Evolutionary conservation across 805 yeast species (phyloP).

Genomic region (Yamadazyma tumulicola): DNA sequence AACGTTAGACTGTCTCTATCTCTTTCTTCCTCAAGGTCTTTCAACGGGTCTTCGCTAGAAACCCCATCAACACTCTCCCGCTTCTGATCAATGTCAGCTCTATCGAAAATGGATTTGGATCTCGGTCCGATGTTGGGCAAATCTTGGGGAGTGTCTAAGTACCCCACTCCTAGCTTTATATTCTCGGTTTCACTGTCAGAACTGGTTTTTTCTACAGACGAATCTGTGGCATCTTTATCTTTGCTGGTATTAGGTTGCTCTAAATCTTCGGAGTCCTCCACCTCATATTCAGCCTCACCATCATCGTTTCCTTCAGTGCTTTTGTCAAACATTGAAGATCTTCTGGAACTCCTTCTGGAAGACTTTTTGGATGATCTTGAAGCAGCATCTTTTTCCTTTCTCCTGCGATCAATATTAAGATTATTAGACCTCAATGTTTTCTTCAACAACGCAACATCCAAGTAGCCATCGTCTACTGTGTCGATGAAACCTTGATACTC

Average conservation of each 20-base stretch:
- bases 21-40: constrained; percentile 16
- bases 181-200: constrained; percentile 28
- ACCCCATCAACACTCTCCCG: constrained; percentile 19
- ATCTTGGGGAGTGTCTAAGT: constrained; percentile 22
- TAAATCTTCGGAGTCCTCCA: constrained; percentile 1
- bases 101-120: constrained; percentile 37
- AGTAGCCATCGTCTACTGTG: constrained; percentile 62
- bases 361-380: constrained; percentile 2
- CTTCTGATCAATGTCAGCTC: constrained; percentile 14
- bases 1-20: constrained; percentile 36
- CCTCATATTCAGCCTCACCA: constrained; percentile 1
- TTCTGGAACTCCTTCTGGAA: constrained; percentile 9
- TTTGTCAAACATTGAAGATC: constrained; percentile 10
- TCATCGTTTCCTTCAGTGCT: constrained; percentile 1
- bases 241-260: constrained; percentile 1
- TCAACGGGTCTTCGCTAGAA: constrained; percentile 3
- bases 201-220: constrained; percentile 20
- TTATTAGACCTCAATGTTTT: constrained; percentile 36
- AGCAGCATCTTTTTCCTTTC: not conserved
- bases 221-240: constrained; percentile 11
- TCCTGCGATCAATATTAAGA: constrained; percentile 12
- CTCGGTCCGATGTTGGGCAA: constrained; percentile 23
- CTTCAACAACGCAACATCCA: constrained; percentile 53
- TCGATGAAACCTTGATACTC: constrained; percentile 54
- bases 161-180: constrained; percentile 22